A percentile compares a stretch with the other conserved stretches of the same genome.
These are phyloP conservation scores for Ochetophila trinervis DNA, from an alignment of 306 rosid genomes.

Conservation along the genomic window DNA sequence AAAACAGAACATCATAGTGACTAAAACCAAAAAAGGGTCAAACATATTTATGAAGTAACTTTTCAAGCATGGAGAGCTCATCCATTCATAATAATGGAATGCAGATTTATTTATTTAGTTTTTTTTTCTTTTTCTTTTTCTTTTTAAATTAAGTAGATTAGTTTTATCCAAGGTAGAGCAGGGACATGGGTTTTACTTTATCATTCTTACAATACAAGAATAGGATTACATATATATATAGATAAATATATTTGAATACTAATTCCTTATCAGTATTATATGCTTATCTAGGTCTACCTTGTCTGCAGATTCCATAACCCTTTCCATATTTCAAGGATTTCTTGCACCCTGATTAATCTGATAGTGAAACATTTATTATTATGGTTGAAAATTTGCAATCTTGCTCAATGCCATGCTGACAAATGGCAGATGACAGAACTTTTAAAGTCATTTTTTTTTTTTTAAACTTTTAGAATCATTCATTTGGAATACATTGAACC, in stretches of 20 bases:
- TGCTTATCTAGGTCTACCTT: not conserved
- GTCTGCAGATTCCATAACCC: slow-evolving; percentile 6
- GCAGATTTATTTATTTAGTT: too few species aligned
- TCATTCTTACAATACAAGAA: slow-evolving; percentile 34
- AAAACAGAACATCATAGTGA: slow-evolving; percentile 23
- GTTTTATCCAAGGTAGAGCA: slow-evolving; percentile 3
- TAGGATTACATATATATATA: slow-evolving; percentile 15
- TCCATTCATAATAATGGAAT: slow-evolving; percentile 3
- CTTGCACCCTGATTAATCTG: not conserved
- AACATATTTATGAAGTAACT: slow-evolving; percentile 1
- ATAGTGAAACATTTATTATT: not conserved
- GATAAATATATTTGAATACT: not conserved
- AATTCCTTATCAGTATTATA: slow-evolving; percentile 9
- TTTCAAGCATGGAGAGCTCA: slow-evolving; percentile 18
- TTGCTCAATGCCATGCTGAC: not conserved
- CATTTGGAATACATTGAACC: too few species aligned
- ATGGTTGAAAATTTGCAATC: not conserved
- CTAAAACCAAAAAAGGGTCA: slow-evolving; percentile 22
- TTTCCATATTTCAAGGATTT: slow-evolving; percentile 28
- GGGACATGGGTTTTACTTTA: slow-evolving; percentile 19
- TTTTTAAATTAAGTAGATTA: too few species aligned
- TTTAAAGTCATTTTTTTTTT: too few species aligned
- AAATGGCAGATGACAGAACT: not conserved
- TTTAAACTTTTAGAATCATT: too few species aligned
- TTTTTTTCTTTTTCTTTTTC: too few species aligned